phyloP scores from a whole-genome alignment of 2,329 filamentous ascomycete genomes.

The Fusarium xyrophilum region DNA sequence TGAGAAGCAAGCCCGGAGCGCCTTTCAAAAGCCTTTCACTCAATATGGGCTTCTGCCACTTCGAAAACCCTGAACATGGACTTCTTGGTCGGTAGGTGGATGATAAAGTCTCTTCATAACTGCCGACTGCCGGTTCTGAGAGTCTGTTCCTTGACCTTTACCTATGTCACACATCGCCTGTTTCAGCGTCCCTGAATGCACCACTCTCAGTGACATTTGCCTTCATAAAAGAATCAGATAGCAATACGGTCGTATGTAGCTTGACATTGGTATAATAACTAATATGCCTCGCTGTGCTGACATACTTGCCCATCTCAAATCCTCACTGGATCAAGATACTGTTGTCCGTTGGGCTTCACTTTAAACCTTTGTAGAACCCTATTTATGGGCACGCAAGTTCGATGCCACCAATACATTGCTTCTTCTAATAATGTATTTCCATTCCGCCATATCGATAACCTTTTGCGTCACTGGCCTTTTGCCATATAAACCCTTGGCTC shows the following conservation, averaged over 20 bases:
- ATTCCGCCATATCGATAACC: slow-evolving; percentile 30
- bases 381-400: neutral
- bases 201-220: neutral
- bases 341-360: slow-evolving; percentile 5
- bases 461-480: slow-evolving; percentile 32
- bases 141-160: neutral
- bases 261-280: slow-evolving; percentile 20
- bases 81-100: neutral
- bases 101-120: neutral
- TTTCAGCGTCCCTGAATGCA: neutral
- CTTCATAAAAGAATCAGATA: neutral
- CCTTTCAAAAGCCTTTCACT: neutral
- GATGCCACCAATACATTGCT: slow-evolving; percentile 5
- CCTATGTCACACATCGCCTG: neutral
- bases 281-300: slow-evolving; percentile 6
- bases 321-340: neutral
- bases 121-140: neutral
- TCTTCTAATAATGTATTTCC: slow-evolving; percentile 28
- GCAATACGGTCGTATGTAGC: slow-evolving; percentile 5
- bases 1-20: neutral
- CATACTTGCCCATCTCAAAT: neutral
- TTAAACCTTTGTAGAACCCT: neutral
- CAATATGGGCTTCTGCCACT: neutral
- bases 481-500: slow-evolving; percentile 29
- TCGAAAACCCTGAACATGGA: neutral